Evolutionary conservation across 495 filamentous ascomycete genomes (phyloP).

Genomic region (Aspergillus mulundensis): DNA sequence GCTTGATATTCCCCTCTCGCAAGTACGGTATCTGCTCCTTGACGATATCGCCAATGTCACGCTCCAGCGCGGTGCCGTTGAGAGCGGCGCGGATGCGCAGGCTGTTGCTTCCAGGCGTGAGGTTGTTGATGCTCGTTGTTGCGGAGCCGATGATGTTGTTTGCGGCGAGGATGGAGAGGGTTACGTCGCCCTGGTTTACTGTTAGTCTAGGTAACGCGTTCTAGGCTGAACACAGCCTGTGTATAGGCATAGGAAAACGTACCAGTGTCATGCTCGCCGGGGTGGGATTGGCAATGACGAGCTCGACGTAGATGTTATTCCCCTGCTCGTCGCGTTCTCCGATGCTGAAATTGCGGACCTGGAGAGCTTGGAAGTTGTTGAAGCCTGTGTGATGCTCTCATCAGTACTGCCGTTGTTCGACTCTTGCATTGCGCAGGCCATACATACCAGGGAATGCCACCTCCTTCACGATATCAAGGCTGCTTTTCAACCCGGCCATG

Average conservation of each 20-base stretch:
- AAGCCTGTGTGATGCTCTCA: neutral
- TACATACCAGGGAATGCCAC: constrained; percentile 3
- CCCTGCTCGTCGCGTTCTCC: constrained; percentile 1
- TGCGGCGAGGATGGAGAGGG: neutral
- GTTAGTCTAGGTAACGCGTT: neutral
- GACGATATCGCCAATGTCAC: neutral
- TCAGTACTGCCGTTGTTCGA: too few species aligned
- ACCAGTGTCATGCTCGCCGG: constrained; percentile 7
- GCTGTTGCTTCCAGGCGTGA: neutral
- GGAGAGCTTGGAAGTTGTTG: constrained; percentile 3
- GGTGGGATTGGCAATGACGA: constrained; percentile 2
- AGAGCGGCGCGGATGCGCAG: neutral
- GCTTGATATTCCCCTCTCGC: neutral
- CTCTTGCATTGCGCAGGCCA: neutral
- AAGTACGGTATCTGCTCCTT: neutral
- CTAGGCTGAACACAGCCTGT: too few species aligned
- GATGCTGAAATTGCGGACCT: constrained; percentile 1
- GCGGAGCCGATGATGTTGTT: neutral
- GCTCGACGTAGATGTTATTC: constrained; percentile 1
- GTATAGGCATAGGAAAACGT: too few species aligned
- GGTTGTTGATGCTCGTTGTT: neutral
- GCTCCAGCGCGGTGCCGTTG: neutral
- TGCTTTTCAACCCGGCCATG: neutral
- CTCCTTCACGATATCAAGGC: neutral
- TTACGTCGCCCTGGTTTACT: neutral